Evolutionary conservation across 495 filamentous ascomycete species (phyloP), one percentile per base, ranked within the genome.

Genomic region (Tuber aestivum): DNA sequence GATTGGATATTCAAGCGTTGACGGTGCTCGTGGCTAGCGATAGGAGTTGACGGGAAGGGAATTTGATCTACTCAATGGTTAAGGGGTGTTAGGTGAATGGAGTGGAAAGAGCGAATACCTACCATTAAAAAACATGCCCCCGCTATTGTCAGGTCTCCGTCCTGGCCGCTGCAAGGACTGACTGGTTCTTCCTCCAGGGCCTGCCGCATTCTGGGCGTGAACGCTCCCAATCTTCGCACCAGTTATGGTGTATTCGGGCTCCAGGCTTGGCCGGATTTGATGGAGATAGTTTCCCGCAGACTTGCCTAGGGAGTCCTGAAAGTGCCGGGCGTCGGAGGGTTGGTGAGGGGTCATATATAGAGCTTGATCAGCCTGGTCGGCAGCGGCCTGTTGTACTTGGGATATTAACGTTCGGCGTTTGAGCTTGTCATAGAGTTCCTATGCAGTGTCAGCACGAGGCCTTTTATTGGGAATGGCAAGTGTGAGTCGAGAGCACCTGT

Each of bases 401-500:
- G n/a, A n/a, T n/a, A n/a, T n/a, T n/a, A n/a, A n/a, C n/a, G n/a
- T n/a, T n/a, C n/a, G n/a, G n/a, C n/a, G n/a, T n/a, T n/a, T n/a
- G n/a, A n/a, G n/a, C n/a, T n/a, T n/a, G n/a, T n/a, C n/a, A n/a
- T n/a, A n/a, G n/a, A n/a, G n/a, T n/a, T n/a, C n/a, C n/a, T n/a
- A n/a, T n/a, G n/a, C n/a, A n/a, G n/a, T n/a, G n/a, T n/a, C n/a
- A n/a, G n/a, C n/a, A n/a, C n/a, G n/a, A n/a, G n/a, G n/a, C n/a
- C 42, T 14, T 35, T 35, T 40, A 45, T 32, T 9, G 23, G 21
- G 23, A 50, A 50, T 50, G 48, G 7, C 35, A 69, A 18, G 41
- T 14, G 14, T 7, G 48, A 50, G 48, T 8, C 69, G 65, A 40
- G 20, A 56, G 20, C 73, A 82, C 80, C 50, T 94, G 93, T 32